phyloP scores from a whole-genome alignment of 78 protist species.

The Dictyostelium purpureum region DNA sequence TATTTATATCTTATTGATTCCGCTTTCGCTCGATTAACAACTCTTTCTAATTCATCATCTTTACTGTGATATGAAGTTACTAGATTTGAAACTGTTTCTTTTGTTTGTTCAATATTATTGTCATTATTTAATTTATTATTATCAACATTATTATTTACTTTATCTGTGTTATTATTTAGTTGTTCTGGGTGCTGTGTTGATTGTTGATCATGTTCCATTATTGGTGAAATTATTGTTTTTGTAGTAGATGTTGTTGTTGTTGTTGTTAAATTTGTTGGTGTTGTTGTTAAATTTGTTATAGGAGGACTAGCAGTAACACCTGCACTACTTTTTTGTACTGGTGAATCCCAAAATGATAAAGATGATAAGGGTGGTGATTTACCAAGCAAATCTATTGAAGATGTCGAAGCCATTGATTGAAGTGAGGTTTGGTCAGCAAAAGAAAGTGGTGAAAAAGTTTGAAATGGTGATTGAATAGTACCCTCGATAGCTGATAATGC shows the following conservation, averaged over 20 bases:
- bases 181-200: conserved; percentile 16
- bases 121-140: not conserved
- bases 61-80: conserved; percentile 45
- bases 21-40: conserved; percentile 1
- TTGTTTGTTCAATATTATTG: not conserved
- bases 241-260: not conserved
- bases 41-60: conserved; percentile 65
- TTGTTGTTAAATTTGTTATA: not conserved
- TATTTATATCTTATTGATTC: conserved; percentile 10
- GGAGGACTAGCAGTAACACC: not conserved
- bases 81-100: conserved; percentile 21
- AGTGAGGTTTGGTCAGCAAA: not conserved
- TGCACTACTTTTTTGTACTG: not conserved
- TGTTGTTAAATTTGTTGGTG: not conserved
- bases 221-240: not conserved
- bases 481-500: conserved; percentile 31
- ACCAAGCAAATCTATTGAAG: not conserved
- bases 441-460: conserved; percentile 34
- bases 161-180: not conserved
- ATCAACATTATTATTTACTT: not conserved
- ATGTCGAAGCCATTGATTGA: not conserved
- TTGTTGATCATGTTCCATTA: conserved; percentile 15
- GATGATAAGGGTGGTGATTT: conserved; percentile 28
- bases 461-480: not conserved
- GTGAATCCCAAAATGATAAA: conserved; percentile 66